These are phyloP conservation scores for Combretum micranthum DNA, from an alignment of 345 rosid genomes.

Conservation along the genomic window DNA sequence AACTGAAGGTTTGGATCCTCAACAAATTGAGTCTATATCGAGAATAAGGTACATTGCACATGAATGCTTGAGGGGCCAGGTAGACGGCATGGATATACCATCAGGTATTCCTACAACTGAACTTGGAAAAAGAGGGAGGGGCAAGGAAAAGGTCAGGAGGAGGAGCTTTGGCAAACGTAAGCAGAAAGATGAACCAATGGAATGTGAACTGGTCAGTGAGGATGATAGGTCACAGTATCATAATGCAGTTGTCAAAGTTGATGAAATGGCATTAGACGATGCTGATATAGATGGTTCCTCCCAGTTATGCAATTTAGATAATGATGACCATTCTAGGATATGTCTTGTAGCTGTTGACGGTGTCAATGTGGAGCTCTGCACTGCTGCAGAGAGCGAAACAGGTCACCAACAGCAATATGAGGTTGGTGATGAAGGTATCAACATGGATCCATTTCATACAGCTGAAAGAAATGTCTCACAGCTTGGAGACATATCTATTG, in stretches of 20 bases:
- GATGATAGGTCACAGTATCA: slow-evolving; percentile 40
- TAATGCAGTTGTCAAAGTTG: slow-evolving; percentile 45
- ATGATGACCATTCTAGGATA: slow-evolving; percentile 39
- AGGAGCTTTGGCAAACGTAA: slow-evolving; percentile 57
- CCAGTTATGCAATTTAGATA: slow-evolving; percentile 20
- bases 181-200: slow-evolving; percentile 53
- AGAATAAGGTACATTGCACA: slow-evolving; percentile 68
- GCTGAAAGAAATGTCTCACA: slow-evolving; percentile 15
- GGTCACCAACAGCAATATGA: slow-evolving; percentile 7
- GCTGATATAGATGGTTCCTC: slow-evolving; percentile 24
- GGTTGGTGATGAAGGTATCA: background rate
- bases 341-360: slow-evolving; percentile 28
- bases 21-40: slow-evolving; percentile 55
- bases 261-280: slow-evolving; percentile 33
- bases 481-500: slow-evolving; percentile 7
- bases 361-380: slow-evolving; percentile 18
- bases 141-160: slow-evolving; percentile 83
- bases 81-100: slow-evolving; percentile 30
- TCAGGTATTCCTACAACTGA: slow-evolving; percentile 34
- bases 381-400: slow-evolving; percentile 14
- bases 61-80: slow-evolving; percentile 78
- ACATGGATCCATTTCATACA: slow-evolving; percentile 8
- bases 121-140: slow-evolving; percentile 64
- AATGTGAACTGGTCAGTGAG: slow-evolving; percentile 45
- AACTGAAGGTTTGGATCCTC: slow-evolving; percentile 57